phyloP scores from a whole-genome alignment of 805 yeast species.

The Cyberlindnera euphorbiae region DNA sequence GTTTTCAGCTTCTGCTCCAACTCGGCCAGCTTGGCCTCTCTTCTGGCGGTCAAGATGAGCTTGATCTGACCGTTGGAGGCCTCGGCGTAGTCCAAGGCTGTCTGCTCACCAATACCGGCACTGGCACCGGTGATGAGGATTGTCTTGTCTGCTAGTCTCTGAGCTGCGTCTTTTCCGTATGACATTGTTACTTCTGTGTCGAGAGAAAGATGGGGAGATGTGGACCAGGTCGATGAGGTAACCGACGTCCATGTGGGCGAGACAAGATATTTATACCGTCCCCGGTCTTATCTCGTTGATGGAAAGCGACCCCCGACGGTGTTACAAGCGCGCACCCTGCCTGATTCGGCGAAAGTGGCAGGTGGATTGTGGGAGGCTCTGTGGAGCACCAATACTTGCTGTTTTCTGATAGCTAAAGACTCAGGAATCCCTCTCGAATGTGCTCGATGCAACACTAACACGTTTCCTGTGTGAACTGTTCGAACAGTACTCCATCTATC shows the following conservation, averaged over 20 bases:
- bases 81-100: constrained; percentile 80
- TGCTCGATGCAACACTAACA: too few species aligned
- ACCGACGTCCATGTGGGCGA: neutral
- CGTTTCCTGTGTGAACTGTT: too few species aligned
- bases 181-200: constrained; percentile 40
- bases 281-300: too few species aligned
- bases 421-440: too few species aligned
- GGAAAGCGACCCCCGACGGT: too few species aligned
- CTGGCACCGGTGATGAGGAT: constrained; percentile 92
- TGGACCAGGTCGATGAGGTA: neutral
- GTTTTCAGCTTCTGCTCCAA: constrained; percentile 42
- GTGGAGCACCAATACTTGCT: too few species aligned
- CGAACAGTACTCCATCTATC: too few species aligned
- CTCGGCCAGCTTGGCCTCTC: constrained; percentile 55
- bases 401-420: too few species aligned
- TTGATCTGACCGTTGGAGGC: constrained; percentile 71
- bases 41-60: constrained; percentile 73
- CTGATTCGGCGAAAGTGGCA: too few species aligned
- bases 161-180: constrained; percentile 68
- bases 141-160: constrained; percentile 73
- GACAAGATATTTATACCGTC: neutral
- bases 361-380: too few species aligned
- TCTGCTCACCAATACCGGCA: constrained; percentile 91
- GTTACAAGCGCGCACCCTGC: too few species aligned
- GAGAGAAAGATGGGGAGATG: neutral